Conservation (phyloP, 257 asterid genomes). For the Forsythia suspensa region DNA sequence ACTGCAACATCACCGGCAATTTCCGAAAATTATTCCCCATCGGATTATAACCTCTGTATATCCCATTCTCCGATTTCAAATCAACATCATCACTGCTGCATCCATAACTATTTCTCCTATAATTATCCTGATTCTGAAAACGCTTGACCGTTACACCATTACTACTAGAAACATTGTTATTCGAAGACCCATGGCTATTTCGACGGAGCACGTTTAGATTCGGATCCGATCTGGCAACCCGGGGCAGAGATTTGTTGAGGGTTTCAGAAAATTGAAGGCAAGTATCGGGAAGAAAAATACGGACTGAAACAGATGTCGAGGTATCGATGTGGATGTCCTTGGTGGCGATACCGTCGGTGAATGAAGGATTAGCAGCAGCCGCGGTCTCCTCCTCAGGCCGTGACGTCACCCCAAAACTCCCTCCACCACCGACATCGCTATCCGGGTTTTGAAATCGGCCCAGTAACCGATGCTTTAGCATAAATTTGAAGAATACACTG, state of each 20-base stretch:
- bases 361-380: too few relatives aligned
- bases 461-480: conserved; percentile 19
- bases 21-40: conserved; percentile 23
- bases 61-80: conserved; percentile 37
- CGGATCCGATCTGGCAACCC: background rate
- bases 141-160: background rate
- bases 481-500: conserved; percentile 18
- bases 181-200: conserved; percentile 6
- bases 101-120: conserved; percentile 22
- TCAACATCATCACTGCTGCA: conserved; percentile 30
- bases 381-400: conserved; percentile 1
- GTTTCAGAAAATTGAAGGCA: background rate
- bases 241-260: background rate
- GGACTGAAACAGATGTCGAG: too few relatives aligned
- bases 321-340: too few relatives aligned
- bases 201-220: background rate
- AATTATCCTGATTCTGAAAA: background rate
- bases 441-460: background rate
- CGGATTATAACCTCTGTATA: conserved; percentile 46
- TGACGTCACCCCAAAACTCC: conserved; percentile 2
- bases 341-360: too few relatives aligned
- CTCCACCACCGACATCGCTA: too few relatives aligned
- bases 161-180: background rate
- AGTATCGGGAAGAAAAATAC: background rate
- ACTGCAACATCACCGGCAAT: conserved; percentile 46